Base-by-base conservation (phyloP, 805 yeast genomes). In the Candida gorgasii region DNA sequence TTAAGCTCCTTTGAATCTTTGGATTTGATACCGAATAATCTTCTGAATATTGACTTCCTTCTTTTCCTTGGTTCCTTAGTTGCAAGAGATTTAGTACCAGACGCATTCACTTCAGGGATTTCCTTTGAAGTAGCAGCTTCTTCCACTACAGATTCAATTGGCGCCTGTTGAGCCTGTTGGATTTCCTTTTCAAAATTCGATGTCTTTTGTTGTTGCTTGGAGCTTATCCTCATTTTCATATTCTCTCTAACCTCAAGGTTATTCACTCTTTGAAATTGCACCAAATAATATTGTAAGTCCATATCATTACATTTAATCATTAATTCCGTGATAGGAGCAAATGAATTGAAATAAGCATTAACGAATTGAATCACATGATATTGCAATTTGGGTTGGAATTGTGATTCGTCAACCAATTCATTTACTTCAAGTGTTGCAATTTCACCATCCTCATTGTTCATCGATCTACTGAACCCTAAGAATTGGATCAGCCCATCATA, bases 271-370 rank as follows among this genome's bases (percentile, higher is more conserved):
- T 42, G 48, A 24, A 41, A 46, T 13, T 38, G 42, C 19, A 44
- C 28, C 17, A 49, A 37, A 31, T 22, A 44, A 39, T 45, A 48
- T 12, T 40, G 39, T 18, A 44, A 37, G 33, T 49, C 52, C 14
- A 35, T 15, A 4, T 47, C 44, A 42, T 53, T 54, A 7, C 61
- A 46, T 16, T 47, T 39, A 32, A 54, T 44, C 47, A 62, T 39
- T n/a, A 50, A 19, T 36, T 57, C 45, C 3, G 63, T 59, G 0
- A 61, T 40, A 8, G 41, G 40, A 30, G 54, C 53, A 43, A 40
- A 47, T 6, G 68, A 48, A 24, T 52, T 59, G 47, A 61, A 56
- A 28, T 62, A 39, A 11, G 47, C 40, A 23, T 53, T 48, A 45
- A 52, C 51, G 33, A 54, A 51, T 2, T 51, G 43, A 2, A 54